Base-by-base conservation (phyloP, 495 filamentous ascomycete species). In the Massariosphaeria phaeospora region DNA sequence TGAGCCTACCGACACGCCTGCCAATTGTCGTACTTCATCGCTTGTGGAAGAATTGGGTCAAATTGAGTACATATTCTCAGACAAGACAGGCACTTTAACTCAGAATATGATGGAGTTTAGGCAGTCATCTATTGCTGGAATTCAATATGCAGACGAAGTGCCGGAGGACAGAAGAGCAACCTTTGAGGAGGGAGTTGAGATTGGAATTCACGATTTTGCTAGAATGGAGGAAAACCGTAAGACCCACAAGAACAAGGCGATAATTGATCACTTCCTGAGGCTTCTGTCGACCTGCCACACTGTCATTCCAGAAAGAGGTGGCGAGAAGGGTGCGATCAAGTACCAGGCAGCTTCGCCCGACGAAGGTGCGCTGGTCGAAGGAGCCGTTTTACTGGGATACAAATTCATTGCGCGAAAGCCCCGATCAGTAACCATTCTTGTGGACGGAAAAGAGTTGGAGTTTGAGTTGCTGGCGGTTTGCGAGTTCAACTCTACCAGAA, bases 81-180 rank as follows among this genome's bases (percentile, higher is more conserved):
- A 99, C 71, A 98, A 99, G 75, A 99, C 94, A 6, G 94, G 94
- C 29, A 99, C 94, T n/a, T 72, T 99, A 62, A 99, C 94, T 23
- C 95, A 91, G 73, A 99, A 99, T 69, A 83, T 86, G 80, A 99
- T 99, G 94, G 94, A 97, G 69, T 99, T 96, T 69, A 89, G 88
- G 68, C 88, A 96, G 69, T 93, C 86, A 59, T 84, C 86, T 2
- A 96, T 99, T 63, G 86, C 80, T 15, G 94, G 94, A 23, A 83
- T 97, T 52, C 89, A 94, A 70, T 99, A 99, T 65, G 86, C 86
- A 8, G 90, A 93, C 49, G 90, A 93, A 42, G 83, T 96, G 21
- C 84, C 94, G 0, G 94, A 99, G 67, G 94, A 99, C 65, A 83
- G 88, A 42, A 79, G 88, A 55, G 85, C 90, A 3, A 86, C 82